Conservation (phyloP, 352 stramenopile species). For the Phytophthora citrophthora region DNA sequence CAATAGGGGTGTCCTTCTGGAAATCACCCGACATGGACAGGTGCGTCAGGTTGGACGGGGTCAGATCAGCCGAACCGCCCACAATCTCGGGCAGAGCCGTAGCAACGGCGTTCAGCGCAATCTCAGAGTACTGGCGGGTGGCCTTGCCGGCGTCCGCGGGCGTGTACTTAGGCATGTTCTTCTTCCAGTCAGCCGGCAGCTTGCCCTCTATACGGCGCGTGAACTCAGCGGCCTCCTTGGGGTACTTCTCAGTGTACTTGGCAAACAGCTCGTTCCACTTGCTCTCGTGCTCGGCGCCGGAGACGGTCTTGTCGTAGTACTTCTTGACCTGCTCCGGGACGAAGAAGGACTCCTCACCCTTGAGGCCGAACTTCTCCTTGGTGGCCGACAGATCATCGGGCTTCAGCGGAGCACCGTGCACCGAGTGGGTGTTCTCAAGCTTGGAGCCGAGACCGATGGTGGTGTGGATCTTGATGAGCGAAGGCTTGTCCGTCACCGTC, state of each 20-base stretch:
- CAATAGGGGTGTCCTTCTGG: conserved; percentile 95
- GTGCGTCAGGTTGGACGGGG: conserved; percentile 96
- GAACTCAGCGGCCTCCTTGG: conserved; percentile 95
- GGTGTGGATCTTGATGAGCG: conserved; percentile 98
- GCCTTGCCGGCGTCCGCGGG: conserved; percentile 90
- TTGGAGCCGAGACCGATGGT: conserved; percentile 97
- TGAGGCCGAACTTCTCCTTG: conserved; percentile 94
- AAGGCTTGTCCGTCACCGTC: conserved; percentile 95
- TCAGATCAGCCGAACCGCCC: conserved; percentile 98
- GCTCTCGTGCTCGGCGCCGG: conserved; percentile 74
- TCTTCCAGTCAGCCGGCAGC: conserved; percentile 92
- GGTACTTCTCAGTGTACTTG: conserved; percentile 91
- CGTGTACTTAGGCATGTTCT: conserved; percentile 93
- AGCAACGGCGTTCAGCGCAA: conserved; percentile 95
- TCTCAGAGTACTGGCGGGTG: conserved; percentile 95
- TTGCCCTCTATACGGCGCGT: conserved; percentile 93
- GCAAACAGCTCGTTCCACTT: conserved; percentile 94
- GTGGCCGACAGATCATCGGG: conserved; percentile 91
- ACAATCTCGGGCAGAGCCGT: conserved; percentile 95
- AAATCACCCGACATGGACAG: conserved; percentile 97
- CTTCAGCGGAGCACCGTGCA: conserved; percentile 98
- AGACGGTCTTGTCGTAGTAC: conserved; percentile 88
- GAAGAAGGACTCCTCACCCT: conserved; percentile 93
- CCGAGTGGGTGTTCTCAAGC: conserved; percentile 91
- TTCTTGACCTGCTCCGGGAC: conserved; percentile 94